These are phyloP conservation scores for Fonsecaea pugnacius DNA, from an alignment of 2,329 filamentous ascomycete species.

Conservation along the genomic window DNA sequence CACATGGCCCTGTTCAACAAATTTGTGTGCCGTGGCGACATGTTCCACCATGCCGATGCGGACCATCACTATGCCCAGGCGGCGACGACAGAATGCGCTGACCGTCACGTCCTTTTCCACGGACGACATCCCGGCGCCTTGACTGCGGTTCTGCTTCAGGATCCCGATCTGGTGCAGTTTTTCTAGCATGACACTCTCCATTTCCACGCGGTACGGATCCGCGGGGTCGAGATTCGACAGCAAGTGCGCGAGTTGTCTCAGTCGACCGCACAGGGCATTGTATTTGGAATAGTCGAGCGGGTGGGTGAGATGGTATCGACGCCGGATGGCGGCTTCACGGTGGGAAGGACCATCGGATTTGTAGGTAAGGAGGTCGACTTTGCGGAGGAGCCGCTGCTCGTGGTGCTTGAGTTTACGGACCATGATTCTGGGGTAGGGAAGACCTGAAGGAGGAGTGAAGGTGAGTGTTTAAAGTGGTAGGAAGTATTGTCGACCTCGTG, in stretches of 20 bases:
- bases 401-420: slow-evolving; percentile 95
- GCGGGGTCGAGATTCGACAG: slow-evolving; percentile 79
- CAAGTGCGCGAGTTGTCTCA: slow-evolving; percentile 86
- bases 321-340: slow-evolving; percentile 76
- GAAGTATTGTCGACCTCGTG: not conserved
- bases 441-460: no score
- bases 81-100: slow-evolving; percentile 79
- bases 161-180: slow-evolving; percentile 95
- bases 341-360: slow-evolving; percentile 80
- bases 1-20: slow-evolving; percentile 94
- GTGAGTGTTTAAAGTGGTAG: not conserved
- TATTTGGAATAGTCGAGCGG: slow-evolving; percentile 79
- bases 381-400: slow-evolving; percentile 88
- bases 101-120: slow-evolving; percentile 91
- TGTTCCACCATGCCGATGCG: slow-evolving; percentile 89
- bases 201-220: slow-evolving; percentile 76
- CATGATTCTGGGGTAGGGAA: slow-evolving; percentile 61
- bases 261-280: slow-evolving; percentile 72
- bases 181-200: slow-evolving; percentile 83
- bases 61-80: slow-evolving; percentile 90
- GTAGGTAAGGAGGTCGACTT: slow-evolving; percentile 94
- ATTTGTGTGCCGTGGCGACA: slow-evolving; percentile 70
- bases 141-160: slow-evolving; percentile 72
- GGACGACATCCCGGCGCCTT: slow-evolving; percentile 68
- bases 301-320: slow-evolving; percentile 90